Conservation (phyloP, 1,284 basidiomycete species). For the Chiua sp. region DNA sequence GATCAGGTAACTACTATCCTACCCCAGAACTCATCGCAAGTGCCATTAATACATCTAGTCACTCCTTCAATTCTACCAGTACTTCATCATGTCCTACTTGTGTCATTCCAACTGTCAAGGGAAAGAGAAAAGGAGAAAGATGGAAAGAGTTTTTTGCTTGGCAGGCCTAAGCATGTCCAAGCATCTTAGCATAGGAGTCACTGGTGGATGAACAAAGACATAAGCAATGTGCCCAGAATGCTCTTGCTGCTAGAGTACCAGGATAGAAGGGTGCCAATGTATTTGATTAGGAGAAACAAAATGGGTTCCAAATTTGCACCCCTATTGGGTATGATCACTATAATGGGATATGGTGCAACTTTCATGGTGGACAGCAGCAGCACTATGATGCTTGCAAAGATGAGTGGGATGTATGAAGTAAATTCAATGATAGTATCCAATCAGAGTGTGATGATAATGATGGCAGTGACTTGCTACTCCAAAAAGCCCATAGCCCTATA, state of each 20-base stretch:
- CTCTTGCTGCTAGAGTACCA: background rate
- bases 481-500: background rate
- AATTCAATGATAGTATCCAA: background rate
- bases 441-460: background rate
- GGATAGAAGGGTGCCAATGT: slow-evolving; percentile 2
- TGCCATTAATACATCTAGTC: background rate
- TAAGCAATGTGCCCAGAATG: background rate
- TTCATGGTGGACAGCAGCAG: background rate
- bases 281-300: slow-evolving; percentile 2
- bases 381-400: background rate
- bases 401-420: slow-evolving; percentile 6
- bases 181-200: background rate
- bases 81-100: background rate
- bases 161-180: background rate
- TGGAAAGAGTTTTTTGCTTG: slow-evolving; percentile 4
- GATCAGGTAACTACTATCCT: background rate
- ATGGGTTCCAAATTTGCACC: background rate
- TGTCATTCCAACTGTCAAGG: background rate
- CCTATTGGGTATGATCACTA: background rate
- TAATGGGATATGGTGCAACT: background rate
- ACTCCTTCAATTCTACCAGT: background rate
- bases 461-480: background rate
- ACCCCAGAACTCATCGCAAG: background rate
- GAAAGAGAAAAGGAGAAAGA: slow-evolving; percentile 1
- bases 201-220: background rate